A percentile compares a stretch with the other conserved stretches of the same genome.
Evolutionary conservation across 2,329 filamentous ascomycete species (phyloP).

Genomic region (Aspergillus spinulosporus): DNA sequence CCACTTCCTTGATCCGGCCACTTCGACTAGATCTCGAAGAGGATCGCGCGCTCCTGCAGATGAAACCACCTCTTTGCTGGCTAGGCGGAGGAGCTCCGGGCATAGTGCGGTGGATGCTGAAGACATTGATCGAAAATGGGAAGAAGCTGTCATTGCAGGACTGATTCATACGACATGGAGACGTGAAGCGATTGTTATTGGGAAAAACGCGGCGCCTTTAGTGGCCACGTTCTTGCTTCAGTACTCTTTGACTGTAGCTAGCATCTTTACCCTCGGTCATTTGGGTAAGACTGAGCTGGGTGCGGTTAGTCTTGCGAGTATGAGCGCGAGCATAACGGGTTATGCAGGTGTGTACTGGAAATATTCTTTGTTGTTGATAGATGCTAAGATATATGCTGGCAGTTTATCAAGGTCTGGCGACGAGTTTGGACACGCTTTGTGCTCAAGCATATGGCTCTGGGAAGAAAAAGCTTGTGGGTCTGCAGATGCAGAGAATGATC

Average conservation of each 20-base stretch:
- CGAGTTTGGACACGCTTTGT: conserved; percentile 87
- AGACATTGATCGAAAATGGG: conserved; percentile 73
- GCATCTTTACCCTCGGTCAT: conserved; percentile 75
- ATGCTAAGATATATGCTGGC: conserved; percentile 29
- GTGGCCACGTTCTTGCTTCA: conserved; percentile 75
- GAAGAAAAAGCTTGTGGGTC: conserved; percentile 80
- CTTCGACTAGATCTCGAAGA: conserved; percentile 13
- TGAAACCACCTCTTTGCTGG: conserved; percentile 54
- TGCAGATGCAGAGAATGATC: conserved; percentile 80
- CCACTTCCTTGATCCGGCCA: conserved; percentile 47
- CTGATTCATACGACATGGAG: conserved; percentile 88
- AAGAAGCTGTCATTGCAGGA: conserved; percentile 77
- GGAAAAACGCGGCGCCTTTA: conserved; percentile 68
- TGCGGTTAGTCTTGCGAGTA: conserved; percentile 68
- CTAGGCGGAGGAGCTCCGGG: conserved; percentile 44
- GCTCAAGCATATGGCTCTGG: conserved; percentile 92
- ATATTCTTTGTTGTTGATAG: neutral
- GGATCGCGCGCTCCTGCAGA: conserved; percentile 22
- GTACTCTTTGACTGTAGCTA: conserved; percentile 80
- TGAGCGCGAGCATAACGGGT: conserved; percentile 78
- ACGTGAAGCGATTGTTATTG: conserved; percentile 79
- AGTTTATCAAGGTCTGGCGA: conserved; percentile 81
- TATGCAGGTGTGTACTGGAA: conserved; percentile 48
- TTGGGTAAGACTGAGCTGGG: conserved; percentile 70
- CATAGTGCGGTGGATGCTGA: conserved; percentile 54